A percentile compares a stretch with the other conserved stretches of the same genome.
These are phyloP conservation scores for Aspergillus kassunensis DNA, from an alignment of 495 filamentous ascomycete genomes.

Conservation along the genomic window DNA sequence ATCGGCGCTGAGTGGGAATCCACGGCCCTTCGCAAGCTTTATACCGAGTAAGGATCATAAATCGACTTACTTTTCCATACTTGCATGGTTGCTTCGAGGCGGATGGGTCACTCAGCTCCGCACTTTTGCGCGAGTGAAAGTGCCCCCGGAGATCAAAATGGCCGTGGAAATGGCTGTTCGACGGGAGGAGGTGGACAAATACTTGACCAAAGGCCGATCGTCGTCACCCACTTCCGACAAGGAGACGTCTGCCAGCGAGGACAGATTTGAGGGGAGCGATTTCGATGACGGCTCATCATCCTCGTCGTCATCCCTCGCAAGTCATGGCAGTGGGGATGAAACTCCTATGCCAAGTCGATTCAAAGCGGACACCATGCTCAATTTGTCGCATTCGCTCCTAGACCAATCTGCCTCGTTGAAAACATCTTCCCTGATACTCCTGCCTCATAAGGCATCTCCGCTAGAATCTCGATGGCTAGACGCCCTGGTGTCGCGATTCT, in stretches of 20 bases:
- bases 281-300: slow-evolving; percentile 32
- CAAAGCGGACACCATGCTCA: slow-evolving; percentile 25
- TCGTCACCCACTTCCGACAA: slow-evolving; percentile 10
- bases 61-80: slow-evolving; percentile 77
- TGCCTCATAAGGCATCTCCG: slow-evolving; percentile 52
- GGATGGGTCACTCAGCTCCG: slow-evolving; percentile 91
- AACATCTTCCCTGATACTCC: slow-evolving; percentile 44
- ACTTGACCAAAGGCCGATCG: slow-evolving; percentile 29
- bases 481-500: slow-evolving; percentile 61
- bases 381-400: slow-evolving; percentile 35
- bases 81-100: slow-evolving; percentile 87
- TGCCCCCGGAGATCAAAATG: slow-evolving; percentile 47
- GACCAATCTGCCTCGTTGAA: slow-evolving; percentile 37
- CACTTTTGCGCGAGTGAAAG: slow-evolving; percentile 77
- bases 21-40: slow-evolving; percentile 72
- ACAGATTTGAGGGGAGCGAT: slow-evolving; percentile 21
- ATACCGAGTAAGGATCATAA: slow-evolving; percentile 89
- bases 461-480: slow-evolving; percentile 70
- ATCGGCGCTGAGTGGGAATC: slow-evolving; percentile 66
- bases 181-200: slow-evolving; percentile 43
- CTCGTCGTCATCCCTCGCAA: slow-evolving; percentile 40
- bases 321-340: slow-evolving; percentile 39
- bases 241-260: background rate
- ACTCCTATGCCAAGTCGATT: slow-evolving; percentile 33
- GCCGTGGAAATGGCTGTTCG: slow-evolving; percentile 42